Base-by-base conservation (phyloP, 2,329 filamentous ascomycete species). In the Talaromyces funiculosus region DNA sequence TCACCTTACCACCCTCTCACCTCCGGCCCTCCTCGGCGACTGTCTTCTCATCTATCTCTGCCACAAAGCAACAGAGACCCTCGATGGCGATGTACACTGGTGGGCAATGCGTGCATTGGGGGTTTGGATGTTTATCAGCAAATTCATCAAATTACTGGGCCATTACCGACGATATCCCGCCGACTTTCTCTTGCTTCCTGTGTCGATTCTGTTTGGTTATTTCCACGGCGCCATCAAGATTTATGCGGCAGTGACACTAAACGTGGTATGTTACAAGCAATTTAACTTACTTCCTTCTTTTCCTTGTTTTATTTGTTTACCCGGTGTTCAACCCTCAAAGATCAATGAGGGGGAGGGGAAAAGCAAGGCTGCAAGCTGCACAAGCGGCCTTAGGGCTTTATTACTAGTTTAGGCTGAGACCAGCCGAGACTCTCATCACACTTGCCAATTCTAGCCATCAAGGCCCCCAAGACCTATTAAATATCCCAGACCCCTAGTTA, bases 141-240 rank as follows among this genome's bases (percentile, higher is more conserved):
- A 97, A 79, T 88, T 90, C 60, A 86, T 97, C 77, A 97, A 97
- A 81, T 82, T 97, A 59, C 78, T 94, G 68, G 92, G 90, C 9
- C 86, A 97, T 68, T 94, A 96, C 77, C 82, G 88, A 68, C 87
- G 90, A 65, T 90, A 95, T 74, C 92, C 93, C 4, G 84, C 84
- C 67, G 93, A 97, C 72, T 77, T 96, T 64, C 71, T 90, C 43
- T 89, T 90, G 70, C 80, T 96, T 55, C 91, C 90, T 0, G 81
- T 93, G n/a, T 96, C 92, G 40, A 86, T 97, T 67, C 64, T 91
- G 14, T 97, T 97, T 76, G 93, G 93, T 55, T 97, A 94, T 77
- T 89, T 95, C 68, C 93, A 97, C 73, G 91, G 92, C 63, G 75
- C 92, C 63, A 92, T 97, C 81, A 97, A 97, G 81, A 81, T 96